Base-by-base conservation (phyloP, 2,329 filamentous ascomycete genomes). In the Curvularia sp. region DNA sequence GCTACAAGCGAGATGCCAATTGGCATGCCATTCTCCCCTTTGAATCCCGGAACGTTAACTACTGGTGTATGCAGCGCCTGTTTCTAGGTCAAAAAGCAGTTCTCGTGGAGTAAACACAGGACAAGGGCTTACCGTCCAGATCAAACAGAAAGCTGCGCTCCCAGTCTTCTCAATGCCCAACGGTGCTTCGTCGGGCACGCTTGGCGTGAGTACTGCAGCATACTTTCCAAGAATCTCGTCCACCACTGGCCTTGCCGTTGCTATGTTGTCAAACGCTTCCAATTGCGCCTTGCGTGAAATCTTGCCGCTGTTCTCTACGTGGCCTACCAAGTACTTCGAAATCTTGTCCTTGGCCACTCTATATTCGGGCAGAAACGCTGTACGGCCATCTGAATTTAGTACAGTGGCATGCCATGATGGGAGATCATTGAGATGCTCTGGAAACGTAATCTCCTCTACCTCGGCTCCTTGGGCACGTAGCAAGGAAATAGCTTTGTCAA, bases 1-100 rank as follows among this genome's bases (percentile, higher is more conserved):
- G 78, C 78, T 0, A 86, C 81, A 1, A 86, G 66, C 0, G 83
- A 85, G 20, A 87, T 64, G 0, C 88, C 88, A 38, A 90, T 80
- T 0, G 88, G 88, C 79, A 90, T 73, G 0, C 79, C 81, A 57
- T 84, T 79, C 30, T 78, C 77, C 0, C 88, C 87, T 33, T 79
- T 73, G 63, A 90, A 89, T 0, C 86, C 87, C 0, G 87, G 86
- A 0, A 90, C 72, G 58, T 89, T 89, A n/a, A 89, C 73, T 0
- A 86, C 85, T 0, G 88, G 88, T 0, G 81, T 83, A 60, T 90
- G 87, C 13, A 89, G 72, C 56, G 65, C 66, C 65, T 61, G 2
- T 9, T 26, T 5, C 2, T 15, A 20, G 18, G 18, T 65, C 42
- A 64, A 55, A 42, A 28, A 22, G 10, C 3, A 22, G 6, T 6